Evolutionary conservation across 2,329 filamentous ascomycete genomes (phyloP), one percentile per base, ranked within the genome.

Genomic region (Aspergillus oerlinghausenensis): DNA sequence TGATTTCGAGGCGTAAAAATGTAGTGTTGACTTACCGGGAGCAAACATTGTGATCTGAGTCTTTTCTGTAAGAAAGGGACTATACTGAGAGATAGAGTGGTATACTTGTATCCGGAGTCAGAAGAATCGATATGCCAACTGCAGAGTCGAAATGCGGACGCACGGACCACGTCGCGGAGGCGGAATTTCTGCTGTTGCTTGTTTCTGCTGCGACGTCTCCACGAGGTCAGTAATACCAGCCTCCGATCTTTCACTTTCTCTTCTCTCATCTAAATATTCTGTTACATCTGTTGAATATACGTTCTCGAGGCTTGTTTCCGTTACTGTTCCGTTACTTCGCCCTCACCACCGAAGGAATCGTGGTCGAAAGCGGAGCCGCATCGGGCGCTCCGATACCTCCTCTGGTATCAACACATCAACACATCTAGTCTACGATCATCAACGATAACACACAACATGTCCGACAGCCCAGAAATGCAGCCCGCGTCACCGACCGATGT

Each of bases 401-500:
- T 52, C 54, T 48, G 51, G 48, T 57, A 51, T 55, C 50, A 53
- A 40, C 51, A 57, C 10, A 7, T 23, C 21, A 21, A 40, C n/a
- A 28, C 28, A 52, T n/a, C 50, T n/a, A 45, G 49, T 45, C 28
- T 10, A 45, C 32, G 21, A 21, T 55, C 52, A 52, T 35, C 52
- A 55, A 40, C 28, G 14, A 45, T 48, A 26, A 28, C 23, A 50
- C 25, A 23, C 55, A 65, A 47, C 19, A 76, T 77, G 74, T 76
- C 74, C 29, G 71, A 69, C 32, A 74, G 73, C 38, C 73, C 73
- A 9, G 73, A 75, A 51, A 60, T 60, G 29, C 65, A 67, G 25
- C 54, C 61, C 29, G 63, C 51, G 40, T 61, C 65, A 9, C 61
- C 63, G 19, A 63, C 60, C 26, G 60, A 58, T 26, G 65, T 66